These are phyloP conservation scores for Aspergillus avenaceus DNA, from an alignment of 495 filamentous ascomycete genomes.

Conservation along the genomic window DNA sequence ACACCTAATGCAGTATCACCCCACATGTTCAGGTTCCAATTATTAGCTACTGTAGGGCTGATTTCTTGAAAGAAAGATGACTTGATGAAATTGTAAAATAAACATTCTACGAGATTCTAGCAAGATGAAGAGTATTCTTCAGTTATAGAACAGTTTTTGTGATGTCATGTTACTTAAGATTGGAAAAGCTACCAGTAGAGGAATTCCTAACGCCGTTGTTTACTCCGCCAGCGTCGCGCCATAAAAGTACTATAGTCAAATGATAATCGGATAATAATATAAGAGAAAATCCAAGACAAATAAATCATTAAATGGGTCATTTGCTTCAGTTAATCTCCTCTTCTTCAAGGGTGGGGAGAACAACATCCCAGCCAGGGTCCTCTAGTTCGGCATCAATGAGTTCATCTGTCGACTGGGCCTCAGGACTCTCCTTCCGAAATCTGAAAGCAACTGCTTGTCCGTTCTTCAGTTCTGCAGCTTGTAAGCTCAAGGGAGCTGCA, in stretches of 20 bases:
- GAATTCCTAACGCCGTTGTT: too few relatives aligned
- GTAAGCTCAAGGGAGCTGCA: slow-evolving; percentile 36
- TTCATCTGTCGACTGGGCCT: slow-evolving; percentile 12
- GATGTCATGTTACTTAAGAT: too few relatives aligned
- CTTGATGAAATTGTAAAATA: too few relatives aligned
- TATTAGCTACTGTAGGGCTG: too few relatives aligned
- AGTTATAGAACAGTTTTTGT: too few relatives aligned
- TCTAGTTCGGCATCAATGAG: slow-evolving; percentile 39
- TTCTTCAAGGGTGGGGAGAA: slow-evolving; percentile 53
- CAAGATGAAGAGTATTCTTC: too few relatives aligned
- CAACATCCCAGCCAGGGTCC: slow-evolving; percentile 61
- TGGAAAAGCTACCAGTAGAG: too few relatives aligned
- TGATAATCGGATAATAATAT: neutral
- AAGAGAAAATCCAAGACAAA: neutral
- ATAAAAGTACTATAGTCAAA: neutral
- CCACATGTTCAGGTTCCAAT: too few relatives aligned
- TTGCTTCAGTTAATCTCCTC: slow-evolving; percentile 12
- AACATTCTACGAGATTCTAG: too few relatives aligned
- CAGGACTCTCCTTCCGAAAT: slow-evolving; percentile 36
- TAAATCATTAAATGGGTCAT: neutral
- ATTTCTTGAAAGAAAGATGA: too few relatives aligned
- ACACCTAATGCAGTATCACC: too few relatives aligned
- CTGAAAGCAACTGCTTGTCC: slow-evolving; percentile 68
- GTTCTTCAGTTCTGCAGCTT: slow-evolving; percentile 51
- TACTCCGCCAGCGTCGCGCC: slow-evolving; percentile 6